Evolutionary conservation across 2,329 filamentous ascomycete species (phyloP).

Genomic region (Cryphonectria radicalis): DNA sequence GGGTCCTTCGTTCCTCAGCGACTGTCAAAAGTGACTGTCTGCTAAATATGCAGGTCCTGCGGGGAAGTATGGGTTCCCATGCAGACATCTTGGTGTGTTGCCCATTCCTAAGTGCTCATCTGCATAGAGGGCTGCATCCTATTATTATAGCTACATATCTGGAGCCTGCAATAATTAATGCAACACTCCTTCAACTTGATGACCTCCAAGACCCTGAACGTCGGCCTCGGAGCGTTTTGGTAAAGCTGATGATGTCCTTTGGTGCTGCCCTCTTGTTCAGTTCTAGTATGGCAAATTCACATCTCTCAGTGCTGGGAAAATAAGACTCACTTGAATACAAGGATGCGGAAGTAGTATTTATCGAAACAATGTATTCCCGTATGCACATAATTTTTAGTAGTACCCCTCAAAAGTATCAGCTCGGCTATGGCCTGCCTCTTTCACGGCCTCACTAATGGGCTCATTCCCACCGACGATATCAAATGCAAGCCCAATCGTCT

Average conservation of each 20-base stretch:
- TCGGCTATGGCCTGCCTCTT: slow-evolving; percentile 41
- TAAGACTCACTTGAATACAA: not conserved
- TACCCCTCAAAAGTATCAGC: slow-evolving; percentile 39
- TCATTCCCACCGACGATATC: slow-evolving; percentile 44
- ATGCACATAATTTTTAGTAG: slow-evolving; percentile 27
- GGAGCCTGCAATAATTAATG: not conserved
- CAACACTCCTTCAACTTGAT: not conserved
- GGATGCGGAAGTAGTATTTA: not conserved
- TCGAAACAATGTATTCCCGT: not conserved
- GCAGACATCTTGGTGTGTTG: not conserved
- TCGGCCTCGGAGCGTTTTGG: not conserved
- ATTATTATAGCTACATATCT: not conserved
- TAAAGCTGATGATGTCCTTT: not conserved
- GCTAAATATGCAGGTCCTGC: not conserved
- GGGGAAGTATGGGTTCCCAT: not conserved
- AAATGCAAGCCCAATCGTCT: slow-evolving; percentile 47
- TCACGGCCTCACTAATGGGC: slow-evolving; percentile 44
- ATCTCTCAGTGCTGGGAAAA: not conserved
- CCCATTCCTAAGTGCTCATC: no score
- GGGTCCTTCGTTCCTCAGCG: not conserved
- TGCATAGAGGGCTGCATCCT: not conserved
- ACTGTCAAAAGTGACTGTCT: not conserved
- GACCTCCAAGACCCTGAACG: not conserved
- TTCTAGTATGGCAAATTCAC: not conserved
- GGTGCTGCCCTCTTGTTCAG: not conserved